Evolutionary conservation across 192 early-diverging fungal genomes (phyloP).

Genomic region (Entomortierella beljakovae): DNA sequence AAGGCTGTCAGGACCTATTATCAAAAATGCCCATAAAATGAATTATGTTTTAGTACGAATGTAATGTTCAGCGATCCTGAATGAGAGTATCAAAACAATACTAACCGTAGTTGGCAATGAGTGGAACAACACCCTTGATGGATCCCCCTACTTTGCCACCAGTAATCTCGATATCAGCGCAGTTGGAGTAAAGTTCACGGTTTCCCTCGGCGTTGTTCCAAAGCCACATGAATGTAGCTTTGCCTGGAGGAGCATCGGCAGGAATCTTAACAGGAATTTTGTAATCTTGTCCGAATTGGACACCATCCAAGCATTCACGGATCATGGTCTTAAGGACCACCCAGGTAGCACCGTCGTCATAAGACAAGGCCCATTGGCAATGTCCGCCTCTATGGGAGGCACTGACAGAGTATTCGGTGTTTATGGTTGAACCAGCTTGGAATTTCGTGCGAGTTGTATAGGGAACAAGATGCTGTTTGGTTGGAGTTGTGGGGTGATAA

Average conservation of each 20-base stretch:
- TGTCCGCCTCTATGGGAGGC: slow-evolving; percentile 73
- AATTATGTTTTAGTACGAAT: too few relatives aligned
- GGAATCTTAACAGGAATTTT: slow-evolving; percentile 45
- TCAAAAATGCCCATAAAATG: neutral
- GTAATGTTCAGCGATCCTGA: neutral
- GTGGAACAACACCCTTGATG: slow-evolving; percentile 51
- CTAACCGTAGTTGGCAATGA: slow-evolving; percentile 51
- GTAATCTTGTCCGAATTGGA: slow-evolving; percentile 2
- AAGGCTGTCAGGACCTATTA: slow-evolving; percentile 13
- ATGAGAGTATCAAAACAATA: too few relatives aligned
- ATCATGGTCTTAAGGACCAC: slow-evolving; percentile 70
- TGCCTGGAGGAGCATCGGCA: slow-evolving; percentile 31
- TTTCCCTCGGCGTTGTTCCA: slow-evolving; percentile 80
- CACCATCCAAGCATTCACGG: slow-evolving; percentile 53
- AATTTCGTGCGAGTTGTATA: slow-evolving; percentile 44
- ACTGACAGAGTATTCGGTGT: slow-evolving; percentile 60
- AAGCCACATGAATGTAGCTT: slow-evolving; percentile 59
- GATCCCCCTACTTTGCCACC: slow-evolving; percentile 51
- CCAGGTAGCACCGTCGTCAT: slow-evolving; percentile 70
- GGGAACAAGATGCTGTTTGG: slow-evolving; percentile 47
- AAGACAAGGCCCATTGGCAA: slow-evolving; percentile 75
- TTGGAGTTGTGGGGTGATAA: too few relatives aligned
- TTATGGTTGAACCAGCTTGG: slow-evolving; percentile 64
- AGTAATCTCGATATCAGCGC: slow-evolving; percentile 72
- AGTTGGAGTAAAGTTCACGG: slow-evolving; percentile 83